Conservation (phyloP, 352 stramenopile genomes). For the Aphanomyces cochlioides region DNA sequence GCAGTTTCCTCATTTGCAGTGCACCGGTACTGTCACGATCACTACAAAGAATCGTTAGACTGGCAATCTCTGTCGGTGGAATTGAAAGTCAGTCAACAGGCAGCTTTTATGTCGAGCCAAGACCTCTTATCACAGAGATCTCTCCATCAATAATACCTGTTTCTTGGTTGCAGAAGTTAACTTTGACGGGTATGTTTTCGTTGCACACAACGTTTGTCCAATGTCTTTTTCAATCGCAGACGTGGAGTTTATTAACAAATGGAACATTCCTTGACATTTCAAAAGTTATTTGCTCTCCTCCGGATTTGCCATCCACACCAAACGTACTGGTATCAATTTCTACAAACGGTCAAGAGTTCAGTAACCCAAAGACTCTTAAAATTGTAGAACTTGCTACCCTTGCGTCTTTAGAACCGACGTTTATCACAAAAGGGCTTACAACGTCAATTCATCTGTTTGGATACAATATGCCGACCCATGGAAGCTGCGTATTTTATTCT, state of each 20-base stretch:
- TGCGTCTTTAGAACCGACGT: not conserved
- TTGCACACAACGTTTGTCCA: not conserved
- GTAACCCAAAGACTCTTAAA: not conserved
- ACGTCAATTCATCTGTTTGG: not conserved
- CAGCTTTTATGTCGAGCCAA: not conserved
- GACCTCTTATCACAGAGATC: not conserved
- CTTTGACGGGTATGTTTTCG: not conserved
- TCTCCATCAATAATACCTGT: not conserved
- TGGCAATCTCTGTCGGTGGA: not conserved
- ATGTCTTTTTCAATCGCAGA: not conserved
- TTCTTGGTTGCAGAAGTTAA: not conserved
- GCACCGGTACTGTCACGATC: not conserved
- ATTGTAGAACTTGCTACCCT: not conserved
- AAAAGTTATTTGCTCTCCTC: not conserved
- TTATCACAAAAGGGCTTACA: not conserved
- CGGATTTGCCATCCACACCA: not conserved
- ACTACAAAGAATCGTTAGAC: not conserved
- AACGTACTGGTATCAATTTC: not conserved
- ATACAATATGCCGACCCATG: not conserved
- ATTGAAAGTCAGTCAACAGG: not conserved
- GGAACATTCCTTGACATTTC: not conserved
- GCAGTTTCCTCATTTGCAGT: not conserved
- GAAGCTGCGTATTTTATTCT: not conserved
- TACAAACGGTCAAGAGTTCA: constrained; percentile 10
- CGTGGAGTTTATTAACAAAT: not conserved